Base-by-base conservation (phyloP, 1,139 yeast species). In the Hansenula anomala region DNA sequence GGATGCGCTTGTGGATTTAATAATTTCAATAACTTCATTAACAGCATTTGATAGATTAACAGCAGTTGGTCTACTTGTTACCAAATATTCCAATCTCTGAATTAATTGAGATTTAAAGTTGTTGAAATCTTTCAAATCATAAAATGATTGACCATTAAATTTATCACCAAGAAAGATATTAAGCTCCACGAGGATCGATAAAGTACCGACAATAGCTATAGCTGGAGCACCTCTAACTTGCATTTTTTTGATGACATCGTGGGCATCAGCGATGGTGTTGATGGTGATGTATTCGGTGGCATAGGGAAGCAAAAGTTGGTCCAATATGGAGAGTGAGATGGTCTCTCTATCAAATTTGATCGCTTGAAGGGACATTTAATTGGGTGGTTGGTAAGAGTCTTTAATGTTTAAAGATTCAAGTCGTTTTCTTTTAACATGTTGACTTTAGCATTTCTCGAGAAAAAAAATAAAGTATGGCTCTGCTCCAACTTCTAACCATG, bases 181-280 rank as follows among this genome's bases (percentile, higher is more conserved):
- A 10, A 80, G 62, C 47, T 90, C 96, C 14, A 85, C 80, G 1
- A 87, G 81, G n/a, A 90, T 73, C 2, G 96, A 75, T 44, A 89
- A 72, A 1, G 90, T 80, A 11, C 96, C 97, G 4, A 92, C 97
- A 41, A 92, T 86, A 42, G 97, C 97, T 56, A 92, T 92, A 3
- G 97, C 97, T 0, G 98, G 98, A 0, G 98, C 98, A 18, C 98
- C 98, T 58, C 98, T 75, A 6, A 94, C 97, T 55, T 86, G 89
- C 98, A 92, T 92, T 44, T 71, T 71, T 58, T 80, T 82, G 59
- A 92, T 92, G 16, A 89, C 95, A 20, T 71, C 69, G 60, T 66
- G 88, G 4, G 95, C 97, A 63, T 83, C 94, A 37, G 75, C 75
- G 29, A 83, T 73, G 23, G 74, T 66, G 26, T 62, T 48, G 42